phyloP scores from a whole-genome alignment of 371 early-diverging fungal genomes.

The Conidiobolus incongruus region DNA sequence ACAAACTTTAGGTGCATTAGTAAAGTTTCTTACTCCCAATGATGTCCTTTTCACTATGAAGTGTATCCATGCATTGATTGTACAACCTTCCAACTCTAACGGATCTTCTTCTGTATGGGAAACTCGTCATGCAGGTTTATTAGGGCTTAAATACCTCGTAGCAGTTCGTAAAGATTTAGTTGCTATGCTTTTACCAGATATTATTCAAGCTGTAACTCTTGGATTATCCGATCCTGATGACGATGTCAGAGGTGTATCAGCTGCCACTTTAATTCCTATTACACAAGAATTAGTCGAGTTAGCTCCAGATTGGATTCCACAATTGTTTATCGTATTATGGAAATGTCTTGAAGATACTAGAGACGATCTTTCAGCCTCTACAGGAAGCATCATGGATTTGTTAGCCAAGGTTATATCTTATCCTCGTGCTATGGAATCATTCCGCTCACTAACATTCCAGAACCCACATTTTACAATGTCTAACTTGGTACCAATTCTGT shows the following conservation, averaged over 20 bases:
- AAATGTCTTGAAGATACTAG: conserved; percentile 53
- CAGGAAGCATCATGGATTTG: conserved; percentile 81
- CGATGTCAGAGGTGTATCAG: conserved; percentile 82
- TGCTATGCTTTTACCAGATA: conserved; percentile 31
- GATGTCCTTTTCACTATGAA: conserved; percentile 25
- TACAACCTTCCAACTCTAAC: conserved; percentile 17
- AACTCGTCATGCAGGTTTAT: conserved; percentile 76
- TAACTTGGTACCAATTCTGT: conserved; percentile 58
- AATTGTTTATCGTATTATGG: conserved; percentile 63
- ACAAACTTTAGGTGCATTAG: conserved; percentile 69
- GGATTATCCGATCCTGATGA: conserved; percentile 63
- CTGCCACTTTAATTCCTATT: conserved; percentile 73
- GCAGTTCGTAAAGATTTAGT: conserved; percentile 78
- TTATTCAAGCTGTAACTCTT: conserved; percentile 24
- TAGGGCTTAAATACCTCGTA: conserved; percentile 87
- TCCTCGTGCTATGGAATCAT: conserved; percentile 29
- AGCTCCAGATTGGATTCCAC: conserved; percentile 32
- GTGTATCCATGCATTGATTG: conserved; percentile 27
- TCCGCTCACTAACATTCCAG: conserved; percentile 9
- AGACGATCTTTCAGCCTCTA: conserved; percentile 85
- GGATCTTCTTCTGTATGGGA: conserved; percentile 51
- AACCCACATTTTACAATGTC: conserved; percentile 18
- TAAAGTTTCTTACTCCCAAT: conserved; percentile 35
- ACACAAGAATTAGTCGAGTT: conserved; percentile 49
- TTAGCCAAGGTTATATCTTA: conserved; percentile 59